Conservation (phyloP, 2,329 filamentous ascomycete species). For the Aspergillus uvarum region DNA sequence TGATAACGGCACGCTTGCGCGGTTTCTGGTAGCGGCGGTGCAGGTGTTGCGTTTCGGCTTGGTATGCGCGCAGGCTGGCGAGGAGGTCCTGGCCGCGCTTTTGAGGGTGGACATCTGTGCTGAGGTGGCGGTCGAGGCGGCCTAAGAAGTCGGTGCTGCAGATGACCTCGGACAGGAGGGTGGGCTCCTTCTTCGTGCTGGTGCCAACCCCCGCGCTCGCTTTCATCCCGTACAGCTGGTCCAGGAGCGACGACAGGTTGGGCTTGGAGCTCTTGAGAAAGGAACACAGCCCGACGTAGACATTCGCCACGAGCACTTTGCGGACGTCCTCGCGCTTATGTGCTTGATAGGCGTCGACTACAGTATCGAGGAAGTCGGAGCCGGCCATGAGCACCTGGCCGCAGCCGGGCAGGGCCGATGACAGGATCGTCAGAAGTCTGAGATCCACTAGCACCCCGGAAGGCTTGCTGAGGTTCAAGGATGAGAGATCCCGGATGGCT, state of each 20-base stretch:
- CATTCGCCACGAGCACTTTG: slow-evolving; percentile 67
- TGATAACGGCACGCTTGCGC: slow-evolving; percentile 26
- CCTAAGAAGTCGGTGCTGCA: slow-evolving; percentile 72
- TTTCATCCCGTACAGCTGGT: slow-evolving; percentile 81
- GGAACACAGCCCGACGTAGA: slow-evolving; percentile 73
- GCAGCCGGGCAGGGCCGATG: slow-evolving; percentile 43
- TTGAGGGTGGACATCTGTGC: slow-evolving; percentile 29
- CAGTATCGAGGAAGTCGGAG: slow-evolving; percentile 80
- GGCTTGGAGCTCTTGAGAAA: slow-evolving; percentile 66
- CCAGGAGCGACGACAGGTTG: slow-evolving; percentile 72
- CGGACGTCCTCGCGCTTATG: slow-evolving; percentile 63
- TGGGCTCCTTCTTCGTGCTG: slow-evolving; percentile 45
- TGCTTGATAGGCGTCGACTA: slow-evolving; percentile 50
- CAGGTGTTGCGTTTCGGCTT: slow-evolving; percentile 37
- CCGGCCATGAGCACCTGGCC: slow-evolving; percentile 72
- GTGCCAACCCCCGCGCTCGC: slow-evolving; percentile 64
- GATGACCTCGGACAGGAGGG: slow-evolving; percentile 77
- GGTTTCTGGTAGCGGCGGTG: slow-evolving; percentile 46
- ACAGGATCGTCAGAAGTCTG: slow-evolving; percentile 40
- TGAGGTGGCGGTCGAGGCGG: slow-evolving; percentile 40
- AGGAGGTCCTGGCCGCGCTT: slow-evolving; percentile 45
- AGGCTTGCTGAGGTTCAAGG: slow-evolving; percentile 11
- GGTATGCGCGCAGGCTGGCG: slow-evolving; percentile 40
- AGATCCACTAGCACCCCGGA: slow-evolving; percentile 28
- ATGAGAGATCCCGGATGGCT: slow-evolving; percentile 34